Percentiles rank a stretch among this genome's conserved stretches.
These are phyloP conservation scores for Celoporthe dispersa DNA, from an alignment of 2,329 filamentous ascomycete species.

Conservation along the genomic window DNA sequence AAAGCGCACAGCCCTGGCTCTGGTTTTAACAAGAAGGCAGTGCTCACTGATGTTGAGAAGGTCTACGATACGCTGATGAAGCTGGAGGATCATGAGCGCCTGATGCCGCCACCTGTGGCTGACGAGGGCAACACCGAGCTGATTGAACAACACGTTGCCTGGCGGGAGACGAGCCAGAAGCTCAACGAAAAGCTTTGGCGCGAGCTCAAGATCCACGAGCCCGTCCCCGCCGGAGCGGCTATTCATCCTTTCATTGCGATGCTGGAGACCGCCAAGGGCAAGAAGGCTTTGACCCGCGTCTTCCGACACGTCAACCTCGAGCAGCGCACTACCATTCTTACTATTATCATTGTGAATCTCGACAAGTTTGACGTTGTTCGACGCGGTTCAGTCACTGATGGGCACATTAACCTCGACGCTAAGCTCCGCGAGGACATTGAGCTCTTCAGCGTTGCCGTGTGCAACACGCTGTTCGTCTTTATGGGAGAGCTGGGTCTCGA, in stretches of 20 bases:
- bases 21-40: constrained; percentile 77
- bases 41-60: constrained; percentile 84
- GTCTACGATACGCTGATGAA: constrained; percentile 90
- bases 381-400: constrained; percentile 73
- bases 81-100: constrained; percentile 90
- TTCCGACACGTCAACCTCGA: constrained; percentile 93
- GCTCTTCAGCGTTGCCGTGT: constrained; percentile 83
- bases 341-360: constrained; percentile 92
- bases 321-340: constrained; percentile 92
- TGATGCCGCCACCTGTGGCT: constrained; percentile 67
- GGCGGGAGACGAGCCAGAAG: constrained; percentile 71
- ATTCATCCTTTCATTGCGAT: constrained; percentile 96
- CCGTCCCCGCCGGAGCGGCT: constrained; percentile 72
- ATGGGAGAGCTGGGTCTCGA: constrained; percentile 89
- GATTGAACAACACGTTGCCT: constrained; percentile 76
- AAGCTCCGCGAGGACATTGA: constrained; percentile 90
- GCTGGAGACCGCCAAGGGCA: constrained; percentile 91
- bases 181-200: constrained; percentile 84
- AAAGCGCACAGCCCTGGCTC: constrained; percentile 41
- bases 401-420: constrained; percentile 72
- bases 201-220: constrained; percentile 89
- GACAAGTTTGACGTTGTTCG: constrained; percentile 90
- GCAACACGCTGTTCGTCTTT: constrained; percentile 87
- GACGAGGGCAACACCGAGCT: constrained; percentile 69
- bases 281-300: constrained; percentile 91